These are phyloP conservation scores for Porphyrellus sp. DNA, from an alignment of 1,284 basidiomycete genomes.

Conservation along the genomic window DNA sequence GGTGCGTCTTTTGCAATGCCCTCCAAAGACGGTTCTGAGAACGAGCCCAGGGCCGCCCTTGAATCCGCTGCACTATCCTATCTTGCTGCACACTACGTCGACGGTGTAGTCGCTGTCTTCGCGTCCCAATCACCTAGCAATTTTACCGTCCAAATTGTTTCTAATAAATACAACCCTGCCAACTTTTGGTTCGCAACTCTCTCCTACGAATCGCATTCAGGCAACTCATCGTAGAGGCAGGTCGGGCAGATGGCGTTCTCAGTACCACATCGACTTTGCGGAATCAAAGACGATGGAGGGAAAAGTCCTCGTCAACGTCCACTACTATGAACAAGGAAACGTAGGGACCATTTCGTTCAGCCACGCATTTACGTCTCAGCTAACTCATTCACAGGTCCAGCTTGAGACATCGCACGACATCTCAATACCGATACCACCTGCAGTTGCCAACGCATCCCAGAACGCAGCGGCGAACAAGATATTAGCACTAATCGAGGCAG, in stretches of 20 bases:
- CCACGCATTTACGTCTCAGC: not conserved
- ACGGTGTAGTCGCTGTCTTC: slow-evolving; percentile 73
- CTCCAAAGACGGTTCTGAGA: not conserved
- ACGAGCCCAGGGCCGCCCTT: slow-evolving; percentile 55
- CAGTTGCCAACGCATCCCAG: slow-evolving; percentile 49
- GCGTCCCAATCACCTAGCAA: slow-evolving; percentile 42
- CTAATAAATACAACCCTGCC: slow-evolving; percentile 88
- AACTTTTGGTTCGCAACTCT: slow-evolving; percentile 73
- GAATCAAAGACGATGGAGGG: slow-evolving; percentile 56
- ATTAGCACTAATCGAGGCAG: slow-evolving; percentile 74
- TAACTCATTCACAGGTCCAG: slow-evolving; percentile 66
- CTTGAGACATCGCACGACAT: slow-evolving; percentile 72
- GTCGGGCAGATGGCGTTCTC: slow-evolving; percentile 92
- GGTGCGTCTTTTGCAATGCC: slow-evolving; percentile 45
- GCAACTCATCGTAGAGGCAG: slow-evolving; percentile 39
- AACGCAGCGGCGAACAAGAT: slow-evolving; percentile 65
- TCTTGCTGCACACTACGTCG: slow-evolving; percentile 72
- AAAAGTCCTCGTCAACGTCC: slow-evolving; percentile 77
- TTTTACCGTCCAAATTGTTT: slow-evolving; percentile 80
- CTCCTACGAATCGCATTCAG: not conserved
- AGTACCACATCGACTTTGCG: slow-evolving; percentile 59
- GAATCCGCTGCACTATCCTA: slow-evolving; percentile 69
- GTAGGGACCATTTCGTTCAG: slow-evolving; percentile 43
- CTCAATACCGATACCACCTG: slow-evolving; percentile 61
- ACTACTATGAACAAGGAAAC: slow-evolving; percentile 96